Evolutionary conservation across 352 stramenopile species (phyloP).

Genomic region (Globisporangium cystogenes): DNA sequence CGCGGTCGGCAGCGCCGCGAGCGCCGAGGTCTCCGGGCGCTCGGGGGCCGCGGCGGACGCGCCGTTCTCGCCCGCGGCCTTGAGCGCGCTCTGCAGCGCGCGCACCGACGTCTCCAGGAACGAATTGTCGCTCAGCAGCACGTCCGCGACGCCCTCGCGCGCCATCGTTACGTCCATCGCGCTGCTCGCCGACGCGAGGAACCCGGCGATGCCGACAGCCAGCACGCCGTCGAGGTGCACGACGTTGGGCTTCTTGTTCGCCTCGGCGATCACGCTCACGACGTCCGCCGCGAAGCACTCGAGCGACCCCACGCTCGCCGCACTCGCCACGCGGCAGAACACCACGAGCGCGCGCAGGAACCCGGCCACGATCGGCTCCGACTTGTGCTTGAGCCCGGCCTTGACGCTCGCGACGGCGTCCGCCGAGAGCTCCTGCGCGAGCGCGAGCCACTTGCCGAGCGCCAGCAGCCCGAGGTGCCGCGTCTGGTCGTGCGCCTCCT

Average conservation of each 20-base stretch:
- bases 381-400: slow-evolving; percentile 65
- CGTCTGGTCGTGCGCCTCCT: slow-evolving; percentile 83
- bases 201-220: slow-evolving; percentile 52
- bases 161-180: slow-evolving; percentile 54
- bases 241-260: slow-evolving; percentile 76
- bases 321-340: slow-evolving; percentile 27
- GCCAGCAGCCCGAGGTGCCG: slow-evolving; percentile 64
- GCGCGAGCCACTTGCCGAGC: slow-evolving; percentile 67
- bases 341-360: slow-evolving; percentile 58
- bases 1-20: slow-evolving; percentile 38
- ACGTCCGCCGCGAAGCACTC: slow-evolving; percentile 44
- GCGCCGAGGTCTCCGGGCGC: slow-evolving; percentile 51
- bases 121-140: slow-evolving; percentile 37
- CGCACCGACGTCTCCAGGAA: slow-evolving; percentile 49
- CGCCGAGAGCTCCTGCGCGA: slow-evolving; percentile 44
- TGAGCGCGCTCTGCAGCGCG: slow-evolving; percentile 25
- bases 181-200: slow-evolving; percentile 49
- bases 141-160: slow-evolving; percentile 34
- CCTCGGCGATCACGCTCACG: slow-evolving; percentile 45
- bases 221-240: slow-evolving; percentile 73
- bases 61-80: slow-evolving; percentile 14
- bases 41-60: slow-evolving; percentile 15
- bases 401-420: slow-evolving; percentile 38
- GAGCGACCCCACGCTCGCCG: slow-evolving; percentile 18
- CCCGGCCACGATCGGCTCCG: slow-evolving; percentile 53